Conservation (phyloP, 805 yeast genomes). For the Clavispora asparagi region DNA sequence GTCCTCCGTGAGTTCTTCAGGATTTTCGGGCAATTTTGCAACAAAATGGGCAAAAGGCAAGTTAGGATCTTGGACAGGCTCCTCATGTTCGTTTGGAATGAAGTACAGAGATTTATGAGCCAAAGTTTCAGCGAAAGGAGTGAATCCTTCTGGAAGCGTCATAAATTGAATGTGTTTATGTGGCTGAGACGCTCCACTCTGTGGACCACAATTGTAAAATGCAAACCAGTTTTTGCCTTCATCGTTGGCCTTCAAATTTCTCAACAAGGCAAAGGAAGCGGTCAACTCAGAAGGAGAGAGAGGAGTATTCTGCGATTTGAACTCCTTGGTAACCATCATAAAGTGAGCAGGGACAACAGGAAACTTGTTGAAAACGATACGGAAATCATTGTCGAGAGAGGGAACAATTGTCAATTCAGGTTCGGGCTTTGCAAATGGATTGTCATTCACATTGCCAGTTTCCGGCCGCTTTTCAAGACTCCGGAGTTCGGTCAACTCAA, state of each 20-base stretch:
- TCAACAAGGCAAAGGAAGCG: conserved; percentile 52
- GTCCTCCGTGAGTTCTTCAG: conserved; percentile 46
- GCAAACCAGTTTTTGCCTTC: conserved; percentile 55
- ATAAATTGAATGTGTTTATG: conserved; percentile 91
- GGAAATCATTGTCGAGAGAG: conserved; percentile 44
- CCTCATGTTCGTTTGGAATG: conserved; percentile 47
- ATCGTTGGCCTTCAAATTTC: conserved; percentile 37
- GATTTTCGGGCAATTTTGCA: conserved; percentile 48
- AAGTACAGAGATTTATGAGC: conserved; percentile 43
- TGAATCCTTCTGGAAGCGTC: conserved; percentile 57
- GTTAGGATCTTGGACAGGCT: conserved; percentile 57
- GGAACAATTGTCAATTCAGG: conserved; percentile 61
- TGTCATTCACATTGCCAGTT: conserved; percentile 34
- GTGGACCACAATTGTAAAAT: conserved; percentile 83
- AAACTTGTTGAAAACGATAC: conserved; percentile 77
- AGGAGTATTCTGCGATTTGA: conserved; percentile 67
- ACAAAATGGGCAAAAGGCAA: conserved; percentile 80
- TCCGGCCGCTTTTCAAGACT: conserved; percentile 38
- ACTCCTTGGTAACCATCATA: conserved; percentile 70
- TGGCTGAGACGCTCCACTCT: conserved; percentile 90
- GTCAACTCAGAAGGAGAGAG: conserved; percentile 65
- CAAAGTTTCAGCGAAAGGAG: conserved; percentile 50
- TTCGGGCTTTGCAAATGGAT: conserved; percentile 82
- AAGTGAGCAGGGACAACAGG: conserved; percentile 80
- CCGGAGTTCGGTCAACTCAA: conserved; percentile 27